Evolutionary conservation across 1,284 basidiomycete genomes (phyloP), one percentile per base, ranked within the genome.

Genomic region (Apiotrichum mycotoxinovorans): DNA sequence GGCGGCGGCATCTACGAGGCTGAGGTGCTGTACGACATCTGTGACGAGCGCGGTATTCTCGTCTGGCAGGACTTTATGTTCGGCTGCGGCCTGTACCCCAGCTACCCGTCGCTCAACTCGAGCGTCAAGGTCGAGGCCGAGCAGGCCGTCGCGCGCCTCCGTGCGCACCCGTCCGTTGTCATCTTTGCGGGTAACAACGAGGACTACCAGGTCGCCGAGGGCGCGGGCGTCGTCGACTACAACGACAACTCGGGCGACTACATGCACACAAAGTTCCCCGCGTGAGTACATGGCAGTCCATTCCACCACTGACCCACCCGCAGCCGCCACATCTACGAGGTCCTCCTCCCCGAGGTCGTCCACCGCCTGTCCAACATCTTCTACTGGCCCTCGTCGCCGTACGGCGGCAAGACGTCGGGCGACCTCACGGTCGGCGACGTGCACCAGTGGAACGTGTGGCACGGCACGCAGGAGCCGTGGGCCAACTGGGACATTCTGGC

Each of bases 361-460:
- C 67, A 79, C 44, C 78, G 81, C 46, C 73, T 85, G 52, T 85
- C 83, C 46, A 82, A 87, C 68, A 82, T 88, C 35, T 81, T 84
- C 70, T 94, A 94, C 74, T 90, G 90, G 75, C 85, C 89, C 52
- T 83, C 83, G 27, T 90, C 87, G 20, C 91, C 91, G 0, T 95
- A 92, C 76, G 90, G 89, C 53, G 89, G 88, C 1, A 85, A 87
- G 66, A 78, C 78, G 18, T 87, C 88, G 0, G 85, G 84, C 1
- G 89, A 94, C 73, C 80, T 79, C 67, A 86, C 83, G 0, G 82
- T 87, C 38, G 91, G 92, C 15, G 91, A 94, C 76, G 77, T 91
- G 25, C 90, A 93, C 71, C 89, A 92, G 75, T 91, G 89, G 88
- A 91, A 92, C 69, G 90, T 94, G 4, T 94, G 91, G 91, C 91